These are phyloP conservation scores for Skeletonema tropicum DNA, from an alignment of 108 stramenopile species.

Conservation along the genomic window DNA sequence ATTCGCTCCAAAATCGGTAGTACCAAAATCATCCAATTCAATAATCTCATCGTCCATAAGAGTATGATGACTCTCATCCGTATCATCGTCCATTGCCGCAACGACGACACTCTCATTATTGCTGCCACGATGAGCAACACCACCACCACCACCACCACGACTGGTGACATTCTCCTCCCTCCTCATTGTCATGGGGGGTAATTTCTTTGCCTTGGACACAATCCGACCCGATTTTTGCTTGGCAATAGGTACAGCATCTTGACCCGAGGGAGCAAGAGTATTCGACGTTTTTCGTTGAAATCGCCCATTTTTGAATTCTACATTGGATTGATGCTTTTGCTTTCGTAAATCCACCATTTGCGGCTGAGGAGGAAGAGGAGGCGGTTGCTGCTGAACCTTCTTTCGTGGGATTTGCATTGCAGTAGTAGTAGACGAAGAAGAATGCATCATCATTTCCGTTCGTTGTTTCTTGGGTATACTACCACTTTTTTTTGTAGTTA, in stretches of 20 bases:
- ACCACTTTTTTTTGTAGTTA: background rate
- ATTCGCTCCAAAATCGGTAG: background rate
- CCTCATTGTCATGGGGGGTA: background rate
- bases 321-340: background rate
- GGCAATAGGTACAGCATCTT: background rate
- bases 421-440: background rate
- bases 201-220: background rate
- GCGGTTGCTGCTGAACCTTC: background rate
- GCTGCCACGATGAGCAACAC: background rate
- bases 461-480: background rate
- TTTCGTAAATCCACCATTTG: background rate
- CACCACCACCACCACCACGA: background rate
- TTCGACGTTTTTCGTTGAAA: background rate
- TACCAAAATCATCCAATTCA: background rate
- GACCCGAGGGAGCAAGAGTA: background rate
- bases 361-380: too few species aligned
- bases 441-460: background rate
- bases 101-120: background rate
- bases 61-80: constrained; percentile 1
- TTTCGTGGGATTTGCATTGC: background rate
- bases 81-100: background rate
- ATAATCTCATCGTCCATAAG: background rate
- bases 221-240: constrained; percentile 1
- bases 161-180: background rate
- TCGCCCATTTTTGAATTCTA: background rate